phyloP scores from a whole-genome alignment of 2,329 filamentous ascomycete genomes.

The Xylaria sp. region DNA sequence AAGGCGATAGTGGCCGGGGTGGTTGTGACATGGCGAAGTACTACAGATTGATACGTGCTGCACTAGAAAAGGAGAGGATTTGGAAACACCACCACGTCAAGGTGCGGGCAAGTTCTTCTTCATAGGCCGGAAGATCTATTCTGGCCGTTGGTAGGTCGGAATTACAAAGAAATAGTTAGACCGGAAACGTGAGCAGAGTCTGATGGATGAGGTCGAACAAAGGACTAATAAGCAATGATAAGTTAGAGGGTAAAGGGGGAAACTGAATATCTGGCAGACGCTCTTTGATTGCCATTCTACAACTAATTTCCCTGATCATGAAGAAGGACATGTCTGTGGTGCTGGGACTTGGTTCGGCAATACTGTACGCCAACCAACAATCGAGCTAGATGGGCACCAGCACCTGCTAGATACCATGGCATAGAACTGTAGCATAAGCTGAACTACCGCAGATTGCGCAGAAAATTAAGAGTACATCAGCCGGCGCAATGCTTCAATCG shows the following conservation, averaged over 20 bases:
- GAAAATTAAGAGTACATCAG: neutral
- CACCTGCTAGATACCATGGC: neutral
- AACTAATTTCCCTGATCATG: too few species aligned
- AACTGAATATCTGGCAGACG: neutral
- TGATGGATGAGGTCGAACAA: neutral
- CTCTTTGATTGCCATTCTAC: neutral
- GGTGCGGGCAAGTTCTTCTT: neutral
- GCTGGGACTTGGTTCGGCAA: neutral
- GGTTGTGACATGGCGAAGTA: neutral
- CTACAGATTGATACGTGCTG: neutral
- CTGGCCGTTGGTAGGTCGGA: neutral
- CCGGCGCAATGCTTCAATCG: too few species aligned
- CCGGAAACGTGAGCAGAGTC: neutral
- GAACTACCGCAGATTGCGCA: neutral
- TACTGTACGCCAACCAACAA: neutral
- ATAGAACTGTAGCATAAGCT: neutral
- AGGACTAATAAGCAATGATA: neutral
- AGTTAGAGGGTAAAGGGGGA: neutral
- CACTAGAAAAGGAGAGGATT: neutral
- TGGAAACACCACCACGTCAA: neutral
- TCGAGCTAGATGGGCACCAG: neutral
- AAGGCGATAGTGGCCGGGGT: conserved; percentile 5
- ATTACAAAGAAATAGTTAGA: neutral
- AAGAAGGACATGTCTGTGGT: neutral
- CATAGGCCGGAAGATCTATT: neutral